phyloP scores from a whole-genome alignment of 192 early-diverging fungal species.

The Kickxella alabastrina region DNA sequence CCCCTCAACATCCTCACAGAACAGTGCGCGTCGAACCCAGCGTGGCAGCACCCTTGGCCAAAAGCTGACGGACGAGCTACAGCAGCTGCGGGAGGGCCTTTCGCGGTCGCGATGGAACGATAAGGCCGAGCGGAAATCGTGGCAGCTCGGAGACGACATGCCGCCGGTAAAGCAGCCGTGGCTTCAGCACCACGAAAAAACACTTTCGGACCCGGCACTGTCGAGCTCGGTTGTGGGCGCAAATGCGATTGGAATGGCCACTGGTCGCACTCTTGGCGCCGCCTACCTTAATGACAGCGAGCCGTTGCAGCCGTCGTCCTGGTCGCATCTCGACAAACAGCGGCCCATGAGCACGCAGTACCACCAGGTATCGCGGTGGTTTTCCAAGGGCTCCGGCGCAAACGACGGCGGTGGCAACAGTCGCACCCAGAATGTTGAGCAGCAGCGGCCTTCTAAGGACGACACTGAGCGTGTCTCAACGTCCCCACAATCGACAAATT shows the following conservation, averaged over 20 bases:
- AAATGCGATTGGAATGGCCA: not conserved
- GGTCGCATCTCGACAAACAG: conserved; percentile 26
- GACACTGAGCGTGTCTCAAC: conserved; percentile 1
- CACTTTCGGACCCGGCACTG: conserved; percentile 37
- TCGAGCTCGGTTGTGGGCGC: conserved; percentile 1
- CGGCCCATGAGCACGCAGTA: conserved; percentile 41
- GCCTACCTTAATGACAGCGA: not conserved
- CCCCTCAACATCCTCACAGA: conserved; percentile 25
- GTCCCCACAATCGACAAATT: conserved; percentile 10
- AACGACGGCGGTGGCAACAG: not conserved
- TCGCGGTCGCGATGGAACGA: conserved; percentile 26
- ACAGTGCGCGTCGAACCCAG: conserved; percentile 14
- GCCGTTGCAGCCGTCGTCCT: conserved; percentile 13
- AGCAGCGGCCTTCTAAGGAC: conserved; percentile 7
- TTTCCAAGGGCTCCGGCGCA: conserved; percentile 9
- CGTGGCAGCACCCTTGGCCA: conserved; percentile 50
- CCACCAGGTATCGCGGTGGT: conserved; percentile 24
- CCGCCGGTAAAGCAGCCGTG: conserved; percentile 23
- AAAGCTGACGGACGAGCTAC: conserved; percentile 48
- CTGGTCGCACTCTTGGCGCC: not conserved
- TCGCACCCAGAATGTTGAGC: not conserved
- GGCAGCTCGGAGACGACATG: conserved; percentile 26
- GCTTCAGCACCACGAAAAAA: conserved; percentile 26
- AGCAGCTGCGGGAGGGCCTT: conserved; percentile 26
- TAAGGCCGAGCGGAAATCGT: conserved; percentile 29